These are phyloP conservation scores for Panicum miliaceum DNA, from an alignment of 176 grass and related monocot species.

Conservation along the genomic window DNA sequence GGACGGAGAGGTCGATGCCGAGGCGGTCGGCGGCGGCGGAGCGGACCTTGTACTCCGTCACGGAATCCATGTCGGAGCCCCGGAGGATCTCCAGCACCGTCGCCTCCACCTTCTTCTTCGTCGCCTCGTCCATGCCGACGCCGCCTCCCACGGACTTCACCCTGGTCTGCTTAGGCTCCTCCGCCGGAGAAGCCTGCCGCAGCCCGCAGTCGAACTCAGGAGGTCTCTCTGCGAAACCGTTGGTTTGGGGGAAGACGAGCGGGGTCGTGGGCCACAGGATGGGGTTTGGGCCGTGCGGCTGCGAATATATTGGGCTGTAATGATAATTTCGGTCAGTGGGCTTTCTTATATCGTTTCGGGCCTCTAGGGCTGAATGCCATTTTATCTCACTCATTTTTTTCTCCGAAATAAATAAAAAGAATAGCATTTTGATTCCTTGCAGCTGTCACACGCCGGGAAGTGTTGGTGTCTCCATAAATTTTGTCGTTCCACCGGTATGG, in stretches of 20 bases:
- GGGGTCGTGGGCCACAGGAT: background rate
- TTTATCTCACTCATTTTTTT: background rate
- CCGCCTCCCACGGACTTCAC: background rate
- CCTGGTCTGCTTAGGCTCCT: background rate
- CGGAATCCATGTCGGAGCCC: conserved; percentile 62
- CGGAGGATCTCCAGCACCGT: conserved; percentile 76
- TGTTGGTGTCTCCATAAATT: conserved; percentile 6
- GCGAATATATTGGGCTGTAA: background rate
- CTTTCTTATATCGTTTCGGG: background rate
- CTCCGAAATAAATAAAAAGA: background rate
- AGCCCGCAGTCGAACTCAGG: background rate
- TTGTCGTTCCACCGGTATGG: background rate
- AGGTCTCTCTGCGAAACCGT: background rate
- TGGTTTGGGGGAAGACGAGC: background rate
- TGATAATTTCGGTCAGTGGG: background rate
- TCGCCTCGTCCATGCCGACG: conserved; percentile 56
- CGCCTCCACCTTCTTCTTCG: conserved; percentile 64
- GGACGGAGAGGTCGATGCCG: conserved; percentile 71
- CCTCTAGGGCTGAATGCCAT: background rate
- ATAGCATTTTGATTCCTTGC: background rate
- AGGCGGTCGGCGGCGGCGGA: conserved; percentile 63
- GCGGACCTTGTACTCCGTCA: conserved; percentile 75
- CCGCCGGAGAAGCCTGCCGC: background rate
- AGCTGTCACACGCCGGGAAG: background rate
- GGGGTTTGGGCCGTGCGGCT: background rate